Evolutionary conservation across 371 early-diverging fungal genomes (phyloP), one percentile per base, ranked within the genome.

Genomic region (Funneliformis caledonium): DNA sequence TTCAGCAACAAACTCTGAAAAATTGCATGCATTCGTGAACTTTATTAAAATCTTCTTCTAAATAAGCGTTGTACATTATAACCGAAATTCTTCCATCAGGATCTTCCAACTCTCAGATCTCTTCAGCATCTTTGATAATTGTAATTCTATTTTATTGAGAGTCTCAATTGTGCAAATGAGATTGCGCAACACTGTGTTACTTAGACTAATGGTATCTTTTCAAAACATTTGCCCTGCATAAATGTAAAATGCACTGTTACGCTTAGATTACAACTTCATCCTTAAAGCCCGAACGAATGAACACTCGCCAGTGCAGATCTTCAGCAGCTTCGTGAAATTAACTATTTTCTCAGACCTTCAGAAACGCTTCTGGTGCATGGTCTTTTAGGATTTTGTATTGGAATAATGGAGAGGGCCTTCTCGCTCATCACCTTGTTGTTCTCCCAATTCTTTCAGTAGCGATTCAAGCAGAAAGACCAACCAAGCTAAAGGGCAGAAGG

Each of bases 51-150:
- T 61, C 62, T 9, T 22, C 31, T 31, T 61, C 14, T 61, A 61
- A 76, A 76, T 43, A 76, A 60, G 76, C 76, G 43, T 2, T 3
- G 4, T n/a, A n/a, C n/a, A n/a, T n/a, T 76, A 76, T 76, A 76
- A 61, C 11, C 61, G 42, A 43, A 76, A 60, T 60, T 76, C 76
- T 60, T 76, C 43, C 37, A 12, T 61, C 10, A 76, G n/a, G 14
- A 11, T 61, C 31, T 60, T 52, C 47, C 74, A 74, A 0, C 31
- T 2, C 59, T 74, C 56, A 31, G 74, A 50, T 0, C 8, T 74
- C n/a, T 74, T 74, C 48, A 5, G 52, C 11, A 26, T 31, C 59
- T 56, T 56, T 62, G 22, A 62, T 2, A 26, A 14, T 73, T 73
- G 74, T 43, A 61, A 43, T 61, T 62, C 0, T 7, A 76, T 14